Conservation (phyloP, 768 basidiomycete genomes). For the Lentinula aciculospora region DNA sequence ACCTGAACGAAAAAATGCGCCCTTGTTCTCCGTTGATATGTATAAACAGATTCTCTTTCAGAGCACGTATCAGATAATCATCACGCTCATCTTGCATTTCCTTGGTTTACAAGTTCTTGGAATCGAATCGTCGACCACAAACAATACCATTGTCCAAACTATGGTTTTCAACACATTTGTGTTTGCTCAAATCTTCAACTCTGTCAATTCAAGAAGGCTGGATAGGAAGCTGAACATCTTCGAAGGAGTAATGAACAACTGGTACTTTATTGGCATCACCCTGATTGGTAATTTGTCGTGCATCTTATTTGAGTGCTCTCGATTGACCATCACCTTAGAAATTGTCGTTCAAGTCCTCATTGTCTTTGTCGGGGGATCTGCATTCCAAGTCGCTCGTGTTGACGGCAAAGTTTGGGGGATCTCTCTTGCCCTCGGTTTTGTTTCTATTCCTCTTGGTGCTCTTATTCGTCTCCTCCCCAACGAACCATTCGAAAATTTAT, state of each 20-base stretch:
- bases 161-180: slow-evolving; percentile 98
- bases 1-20: slow-evolving; percentile 85
- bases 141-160: slow-evolving; percentile 59
- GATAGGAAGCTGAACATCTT: slow-evolving; percentile 88
- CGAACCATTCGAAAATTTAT: slow-evolving; percentile 62
- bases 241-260: slow-evolving; percentile 72
- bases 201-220: slow-evolving; percentile 83
- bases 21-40: slow-evolving; percentile 91
- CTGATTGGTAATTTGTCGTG: slow-evolving; percentile 58
- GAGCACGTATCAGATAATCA: slow-evolving; percentile 75
- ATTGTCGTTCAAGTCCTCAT: slow-evolving; percentile 82
- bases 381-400: slow-evolving; percentile 83
- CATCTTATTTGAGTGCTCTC: neutral
- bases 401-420: slow-evolving; percentile 90
- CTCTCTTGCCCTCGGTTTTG: slow-evolving; percentile 78
- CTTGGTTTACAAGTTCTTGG: slow-evolving; percentile 68
- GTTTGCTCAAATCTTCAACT: slow-evolving; percentile 96
- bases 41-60: slow-evolving; percentile 94
- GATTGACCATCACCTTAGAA: slow-evolving; percentile 43
- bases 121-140: slow-evolving; percentile 31
- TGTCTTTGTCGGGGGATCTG: slow-evolving; percentile 85
- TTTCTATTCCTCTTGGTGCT: slow-evolving; percentile 85
- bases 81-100: slow-evolving; percentile 91
- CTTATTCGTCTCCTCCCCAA: slow-evolving; percentile 80
- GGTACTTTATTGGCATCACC: slow-evolving; percentile 82